phyloP scores from a whole-genome alignment of 495 filamentous ascomycete genomes.

The Lasiosphaeris hirsuta region DNA sequence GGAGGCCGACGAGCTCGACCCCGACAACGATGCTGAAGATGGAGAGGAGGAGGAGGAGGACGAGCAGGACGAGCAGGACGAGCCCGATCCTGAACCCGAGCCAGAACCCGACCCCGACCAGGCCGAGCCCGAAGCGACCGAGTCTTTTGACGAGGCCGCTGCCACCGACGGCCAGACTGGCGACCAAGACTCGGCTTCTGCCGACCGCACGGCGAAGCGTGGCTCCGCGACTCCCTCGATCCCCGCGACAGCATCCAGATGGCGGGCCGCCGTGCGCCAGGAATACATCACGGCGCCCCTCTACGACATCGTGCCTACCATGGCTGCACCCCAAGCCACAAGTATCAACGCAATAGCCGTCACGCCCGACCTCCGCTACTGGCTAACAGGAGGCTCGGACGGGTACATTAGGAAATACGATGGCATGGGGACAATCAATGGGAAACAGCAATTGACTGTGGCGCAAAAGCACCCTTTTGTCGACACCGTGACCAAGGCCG shows the following conservation, averaged over 20 bases:
- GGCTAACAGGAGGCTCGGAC: conserved; percentile 90
- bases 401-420: conserved; percentile 95
- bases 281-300: conserved; percentile 77
- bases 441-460: conserved; percentile 88
- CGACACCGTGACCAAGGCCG: conserved; percentile 92
- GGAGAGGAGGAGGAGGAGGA: conserved; percentile 56
- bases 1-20: conserved; percentile 60
- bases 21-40: conserved; percentile 56
- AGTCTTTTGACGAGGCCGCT: conserved; percentile 26
- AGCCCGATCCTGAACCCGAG: conserved; percentile 30
- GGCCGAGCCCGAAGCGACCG: conserved; percentile 48
- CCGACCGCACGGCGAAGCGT: conserved; percentile 22
- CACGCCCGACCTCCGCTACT: conserved; percentile 93
- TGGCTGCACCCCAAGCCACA: conserved; percentile 91
- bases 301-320: conserved; percentile 96
- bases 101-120: conserved; percentile 23
- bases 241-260: conserved; percentile 38
- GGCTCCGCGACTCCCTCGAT: conserved; percentile 49
- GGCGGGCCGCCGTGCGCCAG: conserved; percentile 66
- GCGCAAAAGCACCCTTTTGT: conserved; percentile 97
- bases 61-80: conserved; percentile 56
- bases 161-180: conserved; percentile 17
- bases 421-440: conserved; percentile 91
- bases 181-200: background rate
- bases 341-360: conserved; percentile 91